phyloP scores from a whole-genome alignment of 2,329 filamentous ascomycete genomes.

The Colletotrichum orbiculare region DNA sequence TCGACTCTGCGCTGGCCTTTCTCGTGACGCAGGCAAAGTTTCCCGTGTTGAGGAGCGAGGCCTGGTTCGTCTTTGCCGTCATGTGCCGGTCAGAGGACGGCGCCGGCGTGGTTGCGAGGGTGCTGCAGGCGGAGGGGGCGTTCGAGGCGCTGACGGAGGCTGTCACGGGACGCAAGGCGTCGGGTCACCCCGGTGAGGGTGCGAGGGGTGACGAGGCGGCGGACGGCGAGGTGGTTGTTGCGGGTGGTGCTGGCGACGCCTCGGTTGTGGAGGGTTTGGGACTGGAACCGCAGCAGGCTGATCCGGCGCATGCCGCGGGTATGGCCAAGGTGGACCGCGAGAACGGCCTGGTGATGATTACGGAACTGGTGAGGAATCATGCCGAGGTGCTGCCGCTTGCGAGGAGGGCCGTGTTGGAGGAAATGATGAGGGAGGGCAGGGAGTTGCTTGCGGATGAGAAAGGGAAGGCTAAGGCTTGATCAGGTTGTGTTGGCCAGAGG shows the following conservation, averaged over 20 bases:
- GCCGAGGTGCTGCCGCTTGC: constrained; percentile 52
- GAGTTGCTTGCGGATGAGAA: constrained; percentile 51
- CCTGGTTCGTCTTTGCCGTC: constrained; percentile 71
- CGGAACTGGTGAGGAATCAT: constrained; percentile 62
- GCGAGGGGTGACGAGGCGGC: constrained; percentile 2
- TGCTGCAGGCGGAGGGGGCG: constrained; percentile 55
- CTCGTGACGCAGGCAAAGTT: constrained; percentile 69
- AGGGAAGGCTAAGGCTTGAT: constrained; percentile 26
- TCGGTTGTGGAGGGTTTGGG: constrained; percentile 48
- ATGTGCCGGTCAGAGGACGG: constrained; percentile 65
- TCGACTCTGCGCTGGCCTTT: constrained; percentile 58
- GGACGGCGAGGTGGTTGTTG: neutral
- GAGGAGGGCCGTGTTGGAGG: constrained; percentile 55
- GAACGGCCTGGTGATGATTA: constrained; percentile 69
- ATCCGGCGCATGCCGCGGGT: constrained; percentile 54
- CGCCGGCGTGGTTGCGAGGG: constrained; percentile 55
- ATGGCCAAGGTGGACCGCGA: constrained; percentile 67
- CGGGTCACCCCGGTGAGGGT: constrained; percentile 36
- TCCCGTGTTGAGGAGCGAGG: constrained; percentile 68
- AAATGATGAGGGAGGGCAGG: constrained; percentile 62
- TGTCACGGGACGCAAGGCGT: constrained; percentile 56
- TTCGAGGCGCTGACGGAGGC: constrained; percentile 57
- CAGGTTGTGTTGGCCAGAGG: no score
- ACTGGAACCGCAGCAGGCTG: constrained; percentile 60
- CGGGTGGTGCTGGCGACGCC: constrained; percentile 17